Evolutionary conservation across 345 rosid genomes (phyloP), one percentile per base, ranked within the genome.

Genomic region (Toxicodendron radicans): DNA sequence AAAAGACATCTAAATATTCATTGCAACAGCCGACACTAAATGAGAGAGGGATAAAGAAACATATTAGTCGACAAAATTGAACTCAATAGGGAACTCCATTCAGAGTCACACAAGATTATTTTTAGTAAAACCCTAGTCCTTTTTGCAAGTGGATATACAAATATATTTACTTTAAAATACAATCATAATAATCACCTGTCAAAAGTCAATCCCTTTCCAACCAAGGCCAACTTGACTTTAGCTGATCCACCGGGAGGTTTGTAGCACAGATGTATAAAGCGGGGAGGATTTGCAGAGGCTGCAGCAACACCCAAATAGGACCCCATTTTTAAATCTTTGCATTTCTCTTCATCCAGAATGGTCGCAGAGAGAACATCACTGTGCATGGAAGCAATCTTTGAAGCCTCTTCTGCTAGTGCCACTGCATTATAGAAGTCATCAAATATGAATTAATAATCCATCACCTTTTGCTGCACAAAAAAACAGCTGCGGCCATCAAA

Each of bases 221-320:
- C 96, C 77, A 95, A 84, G n/a, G 89, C 96, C 83, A 95, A 82
- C 83, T 91, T 95, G 53, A 81, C 78, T 81, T 89, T 95, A 69
- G 87, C 88, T 65, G 93, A 80, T 41, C 94, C 97, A 77, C 81
- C 73, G 0, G 80, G 27, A 56, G 97, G 93, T 79, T 87, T 95
- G 79, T 95, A 95, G 60, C 91, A 86, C 76, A 95, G 85, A 76
- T 93, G 99, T 66, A 90, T 95, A 81, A 95, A 95, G 78, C 83
- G 83, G 57, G 99, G 96, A 0, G 89, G 96, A 71, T 93, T 95
- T 6, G 87, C 89, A 58, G 97, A 95, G 0, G 96, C 98, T 10
- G 93, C 99, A 77, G 98, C 98, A 72, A 95, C 98, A 46, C 90
- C 99, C 23, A 95, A 83, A 79, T 89, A 95, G 33, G 98, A 89